Percentiles rank a stretch among this genome's conserved stretches.
Conservation (phyloP, 2,329 filamentous ascomycete species). For the Falciphora oryzae region DNA sequence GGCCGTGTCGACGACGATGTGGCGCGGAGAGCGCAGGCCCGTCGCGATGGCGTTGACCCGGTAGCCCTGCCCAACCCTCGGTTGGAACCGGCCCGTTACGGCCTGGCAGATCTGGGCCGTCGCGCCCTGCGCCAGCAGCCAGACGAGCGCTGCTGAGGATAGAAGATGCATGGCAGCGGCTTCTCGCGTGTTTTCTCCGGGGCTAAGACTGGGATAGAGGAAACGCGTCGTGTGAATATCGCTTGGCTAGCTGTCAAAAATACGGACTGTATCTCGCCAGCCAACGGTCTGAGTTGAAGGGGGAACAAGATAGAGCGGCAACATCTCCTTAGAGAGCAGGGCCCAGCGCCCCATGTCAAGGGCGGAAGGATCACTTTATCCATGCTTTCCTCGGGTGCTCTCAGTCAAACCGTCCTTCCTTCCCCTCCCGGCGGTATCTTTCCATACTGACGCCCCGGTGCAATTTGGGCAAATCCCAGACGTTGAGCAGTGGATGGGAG, state of each 20-base stretch:
- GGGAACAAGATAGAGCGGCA: background rate
- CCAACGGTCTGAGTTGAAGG: background rate
- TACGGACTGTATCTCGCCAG: background rate
- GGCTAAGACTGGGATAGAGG: too few relatives aligned
- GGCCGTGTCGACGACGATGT: constrained; percentile 12
- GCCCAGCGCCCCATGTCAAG: background rate
- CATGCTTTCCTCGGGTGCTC: background rate
- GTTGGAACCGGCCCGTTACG: constrained; percentile 16
- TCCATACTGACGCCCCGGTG: background rate
- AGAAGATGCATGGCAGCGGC: background rate
- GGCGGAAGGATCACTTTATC: background rate
- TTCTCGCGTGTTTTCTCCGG: background rate
- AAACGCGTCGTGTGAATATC: too few relatives aligned
- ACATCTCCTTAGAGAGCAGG: background rate
- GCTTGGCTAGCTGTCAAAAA: too few relatives aligned
- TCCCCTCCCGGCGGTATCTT: background rate
- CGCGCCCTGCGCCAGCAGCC: constrained; percentile 10
- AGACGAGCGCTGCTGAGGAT: constrained; percentile 5
- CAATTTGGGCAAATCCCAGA: background rate
- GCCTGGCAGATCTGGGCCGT: constrained; percentile 13
- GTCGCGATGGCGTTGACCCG: constrained; percentile 15
- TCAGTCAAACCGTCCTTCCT: background rate
- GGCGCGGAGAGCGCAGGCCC: constrained; percentile 16
- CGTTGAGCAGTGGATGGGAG: background rate
- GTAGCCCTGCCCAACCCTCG: constrained; percentile 17